Evolutionary conservation across 176 grass and related monocot species (phyloP).

Genomic region (Panicum miliaceum): DNA sequence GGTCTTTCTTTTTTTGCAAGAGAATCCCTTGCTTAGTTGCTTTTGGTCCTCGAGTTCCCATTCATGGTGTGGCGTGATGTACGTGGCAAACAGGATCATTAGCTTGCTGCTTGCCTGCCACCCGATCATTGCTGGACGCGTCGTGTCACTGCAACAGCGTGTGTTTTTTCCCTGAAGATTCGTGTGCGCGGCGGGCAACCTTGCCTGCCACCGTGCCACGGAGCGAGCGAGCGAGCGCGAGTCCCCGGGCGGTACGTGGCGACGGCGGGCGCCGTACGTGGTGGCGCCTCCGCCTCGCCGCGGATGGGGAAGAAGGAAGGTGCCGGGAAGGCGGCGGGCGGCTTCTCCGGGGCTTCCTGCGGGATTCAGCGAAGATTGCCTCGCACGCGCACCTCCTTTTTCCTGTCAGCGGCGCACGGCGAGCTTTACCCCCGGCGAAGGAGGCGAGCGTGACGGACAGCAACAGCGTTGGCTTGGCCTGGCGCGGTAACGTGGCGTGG

Average conservation of each 20-base stretch:
- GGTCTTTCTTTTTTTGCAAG: conserved; percentile 18
- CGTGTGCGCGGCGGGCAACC: neutral
- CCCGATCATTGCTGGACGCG: neutral
- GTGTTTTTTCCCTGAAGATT: conserved; percentile 38
- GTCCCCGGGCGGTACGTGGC: neutral
- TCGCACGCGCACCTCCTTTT: neutral
- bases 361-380: neutral
- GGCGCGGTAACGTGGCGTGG: neutral
- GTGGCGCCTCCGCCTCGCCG: neutral
- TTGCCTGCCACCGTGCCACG: too few relatives aligned
- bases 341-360: neutral
- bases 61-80: neutral
- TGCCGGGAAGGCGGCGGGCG: neutral
- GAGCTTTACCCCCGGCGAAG: too few relatives aligned
- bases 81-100: neutral
- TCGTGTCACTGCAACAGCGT: too few relatives aligned
- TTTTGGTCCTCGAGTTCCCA: neutral
- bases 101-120: neutral
- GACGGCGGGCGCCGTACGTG: neutral
- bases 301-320: neutral
- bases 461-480: too few relatives aligned
- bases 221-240: too few relatives aligned
- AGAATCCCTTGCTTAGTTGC: too few relatives aligned
- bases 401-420: neutral
- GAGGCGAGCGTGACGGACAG: neutral